Base-by-base conservation (phyloP, 2,329 filamentous ascomycete species). In the Aspergillus sp. region DNA sequence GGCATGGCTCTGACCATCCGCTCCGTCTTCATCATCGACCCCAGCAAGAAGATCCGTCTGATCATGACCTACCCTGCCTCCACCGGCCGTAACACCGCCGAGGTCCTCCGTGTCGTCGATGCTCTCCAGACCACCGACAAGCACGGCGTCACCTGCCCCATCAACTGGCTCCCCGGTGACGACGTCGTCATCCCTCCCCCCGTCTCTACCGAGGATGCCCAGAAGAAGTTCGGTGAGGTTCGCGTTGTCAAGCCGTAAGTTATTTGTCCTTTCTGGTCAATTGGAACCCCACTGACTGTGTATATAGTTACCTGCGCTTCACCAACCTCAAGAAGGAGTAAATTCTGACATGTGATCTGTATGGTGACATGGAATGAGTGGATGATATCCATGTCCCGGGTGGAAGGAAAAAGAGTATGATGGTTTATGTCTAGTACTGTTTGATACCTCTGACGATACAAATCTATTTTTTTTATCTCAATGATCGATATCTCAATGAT, bases 1-100 rank as follows among this genome's bases (percentile, higher is more conserved):
- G 88, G 64, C 64, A 88, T 93, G 64, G 91, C 91, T 55, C 94
- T 96, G 77, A 96, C 92, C 65, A 96, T 97, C 78, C 90, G 92
- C 68, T 91, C 89, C 64, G 92, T 97, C 71, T 97, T 95, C 81
- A 82, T 96, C 77, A 95, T 97, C 72, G 91, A 97, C 79, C 91
- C 92, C 60, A 87, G 84, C 77, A 96, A 96, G 86, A 93, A 88
- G 74, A 94, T 96, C 77, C 88, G 92, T 65, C 85, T 92, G 71
- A 95, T 91, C 71, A 89, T 96, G 79, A 87, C 89, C 71, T 97
- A 96, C 81, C 92, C 92, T 45, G 92, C 92, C 58, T 92, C 88
- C 53, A 95, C 91, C 38, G 92, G 92, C 75, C 87, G 88, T 71
- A 92, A 91, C 81, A 86, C 87, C 60, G 81, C 84, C 63, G 88